phyloP scores from a whole-genome alignment of 768 basidiomycete genomes.

The Trametes gibbosa region DNA sequence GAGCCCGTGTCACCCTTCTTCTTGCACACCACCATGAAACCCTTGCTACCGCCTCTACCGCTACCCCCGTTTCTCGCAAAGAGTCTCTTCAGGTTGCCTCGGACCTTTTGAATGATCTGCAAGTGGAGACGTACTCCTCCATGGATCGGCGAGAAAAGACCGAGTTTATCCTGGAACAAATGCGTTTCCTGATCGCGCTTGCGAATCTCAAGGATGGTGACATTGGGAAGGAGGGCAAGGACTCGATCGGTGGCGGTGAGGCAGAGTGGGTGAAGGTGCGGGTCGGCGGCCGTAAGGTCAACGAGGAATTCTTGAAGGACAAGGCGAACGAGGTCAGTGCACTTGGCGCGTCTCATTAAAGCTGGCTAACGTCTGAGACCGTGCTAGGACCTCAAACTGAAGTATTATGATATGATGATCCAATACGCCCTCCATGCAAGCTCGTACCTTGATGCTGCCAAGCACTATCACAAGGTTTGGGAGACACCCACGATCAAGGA shows the following conservation, averaged over 20 bases:
- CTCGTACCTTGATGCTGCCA: slow-evolving; percentile 89
- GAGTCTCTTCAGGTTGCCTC: slow-evolving; percentile 83
- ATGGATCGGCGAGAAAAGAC: slow-evolving; percentile 99
- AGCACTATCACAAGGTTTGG: slow-evolving; percentile 96
- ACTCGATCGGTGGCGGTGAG: slow-evolving; percentile 67
- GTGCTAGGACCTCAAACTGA: slow-evolving; percentile 86
- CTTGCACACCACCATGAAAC: slow-evolving; percentile 85
- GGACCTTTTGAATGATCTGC: slow-evolving; percentile 89
- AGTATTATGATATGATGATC: slow-evolving; percentile 96
- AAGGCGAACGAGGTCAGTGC: slow-evolving; percentile 77
- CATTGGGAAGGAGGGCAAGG: slow-evolving; percentile 51
- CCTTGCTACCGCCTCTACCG: slow-evolving; percentile 47
- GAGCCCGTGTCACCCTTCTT: slow-evolving; percentile 88
- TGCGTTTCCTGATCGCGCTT: slow-evolving; percentile 81
- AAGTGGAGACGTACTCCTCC: slow-evolving; percentile 98
- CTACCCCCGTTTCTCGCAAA: slow-evolving; percentile 39
- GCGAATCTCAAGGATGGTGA: slow-evolving; percentile 75
- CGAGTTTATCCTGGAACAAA: slow-evolving; percentile 97
- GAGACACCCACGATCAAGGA: slow-evolving; percentile 93
- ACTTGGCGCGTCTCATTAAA: background rate
- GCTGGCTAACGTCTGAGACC: background rate
- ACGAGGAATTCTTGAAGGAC: slow-evolving; percentile 88
- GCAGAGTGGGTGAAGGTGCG: slow-evolving; percentile 91
- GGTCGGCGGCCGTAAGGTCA: slow-evolving; percentile 91
- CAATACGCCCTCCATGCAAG: slow-evolving; percentile 84